Evolutionary conservation across 73 alveolate species (phyloP).

Genomic region (Tetrahymena thermophila): DNA sequence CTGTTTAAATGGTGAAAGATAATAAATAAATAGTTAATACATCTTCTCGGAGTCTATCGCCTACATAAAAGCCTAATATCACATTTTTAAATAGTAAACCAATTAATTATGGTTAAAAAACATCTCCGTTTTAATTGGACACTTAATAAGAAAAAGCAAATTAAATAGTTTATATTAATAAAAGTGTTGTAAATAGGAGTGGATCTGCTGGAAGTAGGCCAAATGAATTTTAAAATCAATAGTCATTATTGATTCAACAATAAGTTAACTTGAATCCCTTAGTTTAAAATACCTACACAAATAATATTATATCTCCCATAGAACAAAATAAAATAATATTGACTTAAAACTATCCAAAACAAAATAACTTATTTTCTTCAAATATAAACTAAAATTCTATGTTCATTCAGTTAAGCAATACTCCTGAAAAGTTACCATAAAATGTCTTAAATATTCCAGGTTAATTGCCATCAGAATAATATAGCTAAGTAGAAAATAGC

Average conservation of each 20-base stretch:
- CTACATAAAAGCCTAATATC: neutral
- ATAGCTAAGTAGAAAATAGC: neutral
- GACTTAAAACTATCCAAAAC: neutral
- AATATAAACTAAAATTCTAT: too few species aligned
- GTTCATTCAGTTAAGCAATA: too few species aligned
- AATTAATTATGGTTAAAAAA: neutral
- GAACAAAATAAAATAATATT: too few species aligned
- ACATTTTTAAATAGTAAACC: neutral
- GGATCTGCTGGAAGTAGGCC: neutral
- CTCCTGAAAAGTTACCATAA: too few species aligned
- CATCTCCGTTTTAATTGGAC: neutral
- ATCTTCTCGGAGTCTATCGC: neutral
- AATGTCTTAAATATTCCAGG: neutral
- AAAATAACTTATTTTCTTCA: too few species aligned
- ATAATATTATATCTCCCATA: neutral
- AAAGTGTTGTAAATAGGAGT: neutral
- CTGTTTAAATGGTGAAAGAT: neutral
- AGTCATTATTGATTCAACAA: neutral
- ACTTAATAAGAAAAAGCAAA: neutral
- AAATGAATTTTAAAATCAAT: neutral
- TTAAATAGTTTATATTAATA: neutral
- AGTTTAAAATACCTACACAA: neutral
- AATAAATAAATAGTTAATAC: neutral
- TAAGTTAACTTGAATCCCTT: neutral
- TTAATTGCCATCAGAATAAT: neutral